Evolutionary conservation across 2,329 filamentous ascomycete genomes (phyloP).

Genomic region (Phialemoniopsis sp.): DNA sequence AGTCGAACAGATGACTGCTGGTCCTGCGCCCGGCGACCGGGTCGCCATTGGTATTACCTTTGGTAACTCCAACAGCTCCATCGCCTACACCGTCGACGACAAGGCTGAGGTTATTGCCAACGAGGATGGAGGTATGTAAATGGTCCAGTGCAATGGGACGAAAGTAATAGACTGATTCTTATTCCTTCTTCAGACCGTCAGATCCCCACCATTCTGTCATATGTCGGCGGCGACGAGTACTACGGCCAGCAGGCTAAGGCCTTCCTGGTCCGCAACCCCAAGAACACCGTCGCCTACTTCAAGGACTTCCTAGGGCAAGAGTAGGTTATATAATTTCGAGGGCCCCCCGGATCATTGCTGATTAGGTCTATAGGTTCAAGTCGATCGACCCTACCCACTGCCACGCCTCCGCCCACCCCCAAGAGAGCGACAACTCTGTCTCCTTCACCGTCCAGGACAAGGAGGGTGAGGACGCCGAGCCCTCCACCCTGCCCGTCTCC

Average conservation of each 20-base stretch:
- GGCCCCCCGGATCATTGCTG: too few relatives aligned
- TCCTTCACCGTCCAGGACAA: slow-evolving; percentile 83
- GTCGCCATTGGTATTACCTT: slow-evolving; percentile 92
- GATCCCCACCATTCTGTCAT: slow-evolving; percentile 91
- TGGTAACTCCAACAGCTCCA: slow-evolving; percentile 97
- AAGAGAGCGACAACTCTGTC: slow-evolving; percentile 67
- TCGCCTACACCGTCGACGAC: slow-evolving; percentile 88
- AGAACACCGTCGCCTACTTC: slow-evolving; percentile 94
- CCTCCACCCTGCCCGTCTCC: slow-evolving; percentile 68
- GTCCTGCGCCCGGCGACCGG: slow-evolving; percentile 52
- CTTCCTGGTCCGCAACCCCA: slow-evolving; percentile 86
- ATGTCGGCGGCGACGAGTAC: slow-evolving; percentile 94
- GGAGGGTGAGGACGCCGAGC: slow-evolving; percentile 48
- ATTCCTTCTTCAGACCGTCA: slow-evolving; percentile 68
- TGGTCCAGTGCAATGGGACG: not conserved
- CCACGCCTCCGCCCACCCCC: slow-evolving; percentile 88
- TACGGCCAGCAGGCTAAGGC: slow-evolving; percentile 93
- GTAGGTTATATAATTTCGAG: too few relatives aligned
- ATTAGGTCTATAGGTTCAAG: slow-evolving; percentile 60
- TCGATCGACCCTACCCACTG: slow-evolving; percentile 93
- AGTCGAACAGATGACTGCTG: slow-evolving; percentile 14
- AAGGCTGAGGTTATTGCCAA: slow-evolving; percentile 98
- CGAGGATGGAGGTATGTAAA: slow-evolving; percentile 83
- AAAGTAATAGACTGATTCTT: not conserved
- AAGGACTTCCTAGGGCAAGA: slow-evolving; percentile 93